Evolutionary conservation across 345 rosid species (phyloP).

Genomic region (Turritis glabra): DNA sequence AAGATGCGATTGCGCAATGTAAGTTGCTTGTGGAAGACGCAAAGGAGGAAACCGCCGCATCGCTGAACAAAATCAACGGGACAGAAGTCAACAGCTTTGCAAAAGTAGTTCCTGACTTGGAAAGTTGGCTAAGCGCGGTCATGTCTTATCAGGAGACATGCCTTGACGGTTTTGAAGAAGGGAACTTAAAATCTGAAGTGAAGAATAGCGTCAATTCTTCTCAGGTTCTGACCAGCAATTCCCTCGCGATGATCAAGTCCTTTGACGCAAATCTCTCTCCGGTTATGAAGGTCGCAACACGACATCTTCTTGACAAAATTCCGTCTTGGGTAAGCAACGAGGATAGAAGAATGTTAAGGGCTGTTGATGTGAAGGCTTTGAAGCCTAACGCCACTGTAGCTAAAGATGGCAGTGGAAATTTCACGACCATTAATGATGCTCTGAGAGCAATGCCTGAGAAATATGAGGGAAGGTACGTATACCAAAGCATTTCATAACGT

Average conservation of each 20-base stretch:
- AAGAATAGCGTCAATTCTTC: slow-evolving; percentile 44
- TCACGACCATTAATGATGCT: slow-evolving; percentile 64
- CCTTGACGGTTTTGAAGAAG: slow-evolving; percentile 74
- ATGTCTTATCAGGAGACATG: slow-evolving; percentile 77
- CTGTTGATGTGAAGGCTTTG: slow-evolving; percentile 28
- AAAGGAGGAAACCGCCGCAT: slow-evolving; percentile 45
- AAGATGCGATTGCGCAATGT: slow-evolving; percentile 67
- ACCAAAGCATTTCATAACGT: background rate
- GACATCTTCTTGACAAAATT: slow-evolving; percentile 51
- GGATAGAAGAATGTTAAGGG: slow-evolving; percentile 62
- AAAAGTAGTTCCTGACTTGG: slow-evolving; percentile 44
- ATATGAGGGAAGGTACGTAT: slow-evolving; percentile 54
- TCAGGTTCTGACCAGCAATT: slow-evolving; percentile 62
- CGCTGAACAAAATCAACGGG: slow-evolving; percentile 24
- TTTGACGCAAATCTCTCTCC: slow-evolving; percentile 34
- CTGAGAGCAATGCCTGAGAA: slow-evolving; percentile 60
- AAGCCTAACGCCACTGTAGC: slow-evolving; percentile 66
- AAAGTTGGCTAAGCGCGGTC: slow-evolving; percentile 81
- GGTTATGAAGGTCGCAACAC: background rate
- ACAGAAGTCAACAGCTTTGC: slow-evolving; percentile 25
- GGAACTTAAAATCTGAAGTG: slow-evolving; percentile 50
- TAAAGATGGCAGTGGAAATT: slow-evolving; percentile 80
- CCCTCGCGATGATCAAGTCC: slow-evolving; percentile 61
- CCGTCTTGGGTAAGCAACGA: slow-evolving; percentile 63
- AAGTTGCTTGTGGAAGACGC: slow-evolving; percentile 52